phyloP scores from a whole-genome alignment of 2,329 filamentous ascomycete genomes.

The Amauroascus niger region DNA sequence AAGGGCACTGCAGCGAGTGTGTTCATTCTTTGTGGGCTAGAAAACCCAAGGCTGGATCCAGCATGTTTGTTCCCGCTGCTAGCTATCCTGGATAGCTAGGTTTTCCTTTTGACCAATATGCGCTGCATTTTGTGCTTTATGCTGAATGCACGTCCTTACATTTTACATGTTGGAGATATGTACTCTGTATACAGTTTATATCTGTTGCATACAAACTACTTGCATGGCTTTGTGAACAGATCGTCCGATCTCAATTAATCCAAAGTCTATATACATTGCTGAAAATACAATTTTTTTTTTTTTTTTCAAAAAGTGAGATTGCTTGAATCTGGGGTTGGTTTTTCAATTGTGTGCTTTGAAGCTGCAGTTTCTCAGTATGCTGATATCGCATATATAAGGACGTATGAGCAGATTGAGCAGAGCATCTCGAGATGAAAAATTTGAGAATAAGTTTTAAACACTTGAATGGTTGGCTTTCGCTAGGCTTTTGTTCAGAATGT shows the following conservation, averaged over 20 bases:
- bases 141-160: no score
- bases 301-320: no score
- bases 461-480: background rate
- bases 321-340: no score
- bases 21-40: background rate
- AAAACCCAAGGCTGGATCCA: background rate
- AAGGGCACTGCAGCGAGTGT: no score
- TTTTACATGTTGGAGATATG: no score
- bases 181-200: no score
- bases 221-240: background rate
- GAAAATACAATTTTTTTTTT: no score
- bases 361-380: no score
- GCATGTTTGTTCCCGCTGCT: background rate
- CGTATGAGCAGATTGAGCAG: background rate
- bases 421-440: background rate
- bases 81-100: background rate
- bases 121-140: background rate
- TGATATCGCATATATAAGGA: background rate
- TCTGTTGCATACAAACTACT: no score
- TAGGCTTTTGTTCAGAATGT: background rate
- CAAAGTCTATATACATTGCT: no score
- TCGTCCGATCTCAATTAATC: background rate
- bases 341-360: no score
- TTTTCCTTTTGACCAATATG: no score
- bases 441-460: background rate